Evolutionary conservation across 306 rosid species (phyloP).

Genomic region (Quercus agrifolia): DNA sequence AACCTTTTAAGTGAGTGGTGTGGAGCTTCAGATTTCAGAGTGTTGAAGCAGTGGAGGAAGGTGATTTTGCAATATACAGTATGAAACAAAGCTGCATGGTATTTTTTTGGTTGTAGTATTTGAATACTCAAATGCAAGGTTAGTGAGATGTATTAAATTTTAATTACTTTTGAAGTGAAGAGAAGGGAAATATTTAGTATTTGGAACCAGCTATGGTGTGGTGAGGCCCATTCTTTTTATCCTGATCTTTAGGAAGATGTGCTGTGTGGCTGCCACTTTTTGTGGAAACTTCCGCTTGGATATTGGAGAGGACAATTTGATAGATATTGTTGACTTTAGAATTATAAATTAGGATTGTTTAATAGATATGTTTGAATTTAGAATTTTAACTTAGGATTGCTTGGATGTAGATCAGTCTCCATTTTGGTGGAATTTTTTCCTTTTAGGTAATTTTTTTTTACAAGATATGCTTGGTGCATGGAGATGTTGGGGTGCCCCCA

Average conservation of each 20-base stretch:
- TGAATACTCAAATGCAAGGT: background rate
- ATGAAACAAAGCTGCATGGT: background rate
- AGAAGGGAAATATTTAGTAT: background rate
- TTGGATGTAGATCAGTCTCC: background rate
- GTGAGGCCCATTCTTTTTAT: background rate
- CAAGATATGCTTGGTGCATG: background rate
- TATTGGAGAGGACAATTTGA: background rate
- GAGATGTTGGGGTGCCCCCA: background rate
- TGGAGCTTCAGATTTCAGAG: background rate
- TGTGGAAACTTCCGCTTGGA: background rate
- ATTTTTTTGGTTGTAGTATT: background rate
- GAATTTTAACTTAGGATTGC: no score
- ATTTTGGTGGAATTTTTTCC: background rate
- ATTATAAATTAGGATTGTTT: no score
- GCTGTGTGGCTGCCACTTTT: background rate
- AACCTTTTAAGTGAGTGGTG: background rate
- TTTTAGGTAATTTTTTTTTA: background rate
- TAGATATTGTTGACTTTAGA: background rate
- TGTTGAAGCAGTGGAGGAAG: background rate
- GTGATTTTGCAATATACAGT: background rate
- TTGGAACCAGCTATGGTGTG: background rate
- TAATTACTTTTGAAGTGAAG: background rate
- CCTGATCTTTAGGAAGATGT: background rate
- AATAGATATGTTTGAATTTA: background rate
- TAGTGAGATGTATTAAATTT: background rate